Percentiles rank a stretch among this genome's conserved stretches.
Evolutionary conservation across 2,329 filamentous ascomycete species (phyloP).

Genomic region (Botrytis tulipae): DNA sequence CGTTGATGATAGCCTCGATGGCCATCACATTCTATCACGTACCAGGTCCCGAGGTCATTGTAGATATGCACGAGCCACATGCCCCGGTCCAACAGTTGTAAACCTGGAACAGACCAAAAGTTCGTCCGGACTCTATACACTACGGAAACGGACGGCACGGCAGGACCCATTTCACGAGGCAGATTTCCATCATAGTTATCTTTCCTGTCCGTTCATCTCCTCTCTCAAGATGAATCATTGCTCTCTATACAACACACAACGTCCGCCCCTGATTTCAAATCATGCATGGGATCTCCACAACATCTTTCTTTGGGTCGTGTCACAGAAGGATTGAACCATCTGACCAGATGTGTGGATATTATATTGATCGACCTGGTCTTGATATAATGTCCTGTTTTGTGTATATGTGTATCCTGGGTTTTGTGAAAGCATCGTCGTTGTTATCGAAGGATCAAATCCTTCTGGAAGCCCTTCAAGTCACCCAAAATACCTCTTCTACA

Average conservation of each 20-base stretch:
- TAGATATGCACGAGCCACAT: slow-evolving; percentile 14
- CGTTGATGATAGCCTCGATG: background rate
- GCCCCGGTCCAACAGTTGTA: background rate
- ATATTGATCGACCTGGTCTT: background rate
- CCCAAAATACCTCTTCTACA: background rate
- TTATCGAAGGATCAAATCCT: slow-evolving; percentile 10
- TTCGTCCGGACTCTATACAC: background rate
- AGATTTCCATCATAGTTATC: background rate
- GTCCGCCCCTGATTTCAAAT: background rate
- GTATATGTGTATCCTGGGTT: background rate
- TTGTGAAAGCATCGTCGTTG: background rate
- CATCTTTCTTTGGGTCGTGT: slow-evolving; percentile 12
- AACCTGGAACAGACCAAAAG: slow-evolving; percentile 14
- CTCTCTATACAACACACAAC: background rate
- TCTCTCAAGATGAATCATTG: background rate
- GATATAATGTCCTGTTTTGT: background rate
- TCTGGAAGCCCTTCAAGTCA: slow-evolving; percentile 8
- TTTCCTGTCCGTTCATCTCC: background rate
- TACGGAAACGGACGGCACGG: background rate
- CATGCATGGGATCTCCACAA: slow-evolving; percentile 15
- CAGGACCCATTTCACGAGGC: slow-evolving; percentile 4
- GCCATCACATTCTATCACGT: background rate
- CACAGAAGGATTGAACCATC: slow-evolving; percentile 19
- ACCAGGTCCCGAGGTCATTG: background rate
- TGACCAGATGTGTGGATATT: background rate